Percentiles rank a stretch among this genome's conserved stretches.
Conservation (phyloP, 257 asterid genomes). For the Scutellaria galericulata region DNA sequence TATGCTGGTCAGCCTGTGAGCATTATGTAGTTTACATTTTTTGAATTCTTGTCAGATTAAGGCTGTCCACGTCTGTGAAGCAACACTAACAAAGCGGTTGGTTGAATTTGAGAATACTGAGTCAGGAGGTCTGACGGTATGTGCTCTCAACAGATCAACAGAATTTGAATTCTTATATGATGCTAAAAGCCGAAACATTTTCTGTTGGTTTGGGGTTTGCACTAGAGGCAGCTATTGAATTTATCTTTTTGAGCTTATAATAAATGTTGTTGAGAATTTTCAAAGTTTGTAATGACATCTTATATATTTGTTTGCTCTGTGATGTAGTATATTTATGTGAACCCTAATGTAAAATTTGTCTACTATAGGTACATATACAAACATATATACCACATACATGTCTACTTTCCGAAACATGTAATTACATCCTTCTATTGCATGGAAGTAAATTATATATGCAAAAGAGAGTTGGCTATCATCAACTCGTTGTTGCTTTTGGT, state of each 20-base stretch:
- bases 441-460: conserved; percentile 8
- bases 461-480: neutral
- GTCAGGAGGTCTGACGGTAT: conserved; percentile 86
- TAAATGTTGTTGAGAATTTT: too few relatives aligned
- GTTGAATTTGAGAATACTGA: conserved; percentile 88
- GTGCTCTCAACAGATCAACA: conserved; percentile 28
- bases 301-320: neutral
- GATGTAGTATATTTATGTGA: neutral
- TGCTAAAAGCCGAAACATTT: conserved; percentile 13
- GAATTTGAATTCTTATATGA: conserved; percentile 4
- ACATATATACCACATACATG: neutral
- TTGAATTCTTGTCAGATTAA: conserved; percentile 55
- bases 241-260: neutral
- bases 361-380: neutral
- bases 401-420: neutral
- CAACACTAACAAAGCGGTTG: conserved; percentile 83
- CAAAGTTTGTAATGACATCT: too few relatives aligned
- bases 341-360: neutral
- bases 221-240: neutral
- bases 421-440: neutral
- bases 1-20: conserved; percentile 11
- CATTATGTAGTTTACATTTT: conserved; percentile 25
- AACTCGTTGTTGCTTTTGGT: conserved; percentile 5
- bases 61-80: conserved; percentile 86
- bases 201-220: conserved; percentile 17